Percentiles rank a stretch among this genome's conserved stretches.
phyloP scores from a whole-genome alignment of 1,284 basidiomycete genomes.

The Peniophora sp. region DNA sequence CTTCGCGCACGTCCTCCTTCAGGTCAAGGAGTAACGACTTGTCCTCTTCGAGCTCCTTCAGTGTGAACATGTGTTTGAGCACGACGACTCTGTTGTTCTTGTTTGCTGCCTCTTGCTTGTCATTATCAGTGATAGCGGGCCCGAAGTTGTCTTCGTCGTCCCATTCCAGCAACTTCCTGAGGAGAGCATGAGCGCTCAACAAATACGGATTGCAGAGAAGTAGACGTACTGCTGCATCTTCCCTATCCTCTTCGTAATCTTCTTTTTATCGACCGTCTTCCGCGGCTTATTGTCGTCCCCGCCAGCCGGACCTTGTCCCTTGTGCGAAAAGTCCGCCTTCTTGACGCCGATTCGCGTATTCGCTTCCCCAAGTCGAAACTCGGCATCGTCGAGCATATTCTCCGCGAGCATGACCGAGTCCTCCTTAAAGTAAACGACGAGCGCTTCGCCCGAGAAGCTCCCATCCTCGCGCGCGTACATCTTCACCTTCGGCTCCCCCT shows the following conservation, averaged over 20 bases:
- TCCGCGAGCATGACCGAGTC: conserved; percentile 87
- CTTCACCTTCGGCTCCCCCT: conserved; percentile 85
- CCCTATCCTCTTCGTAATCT: conserved; percentile 69
- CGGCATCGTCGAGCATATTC: conserved; percentile 87
- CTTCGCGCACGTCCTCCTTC: conserved; percentile 94
- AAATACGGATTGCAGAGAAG: neutral
- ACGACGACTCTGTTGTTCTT: conserved; percentile 79
- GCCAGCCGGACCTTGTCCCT: conserved; percentile 27
- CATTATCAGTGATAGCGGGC: conserved; percentile 50
- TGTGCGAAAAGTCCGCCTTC: conserved; percentile 80
- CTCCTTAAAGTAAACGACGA: conserved; percentile 97
- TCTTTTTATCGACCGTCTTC: conserved; percentile 75
- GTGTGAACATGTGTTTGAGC: conserved; percentile 91
- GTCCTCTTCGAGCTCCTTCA: conserved; percentile 84
- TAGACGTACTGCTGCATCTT: conserved; percentile 80
- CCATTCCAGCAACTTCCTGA: conserved; percentile 80
- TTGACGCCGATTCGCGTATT: conserved; percentile 74
- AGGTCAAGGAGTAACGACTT: conserved; percentile 83
- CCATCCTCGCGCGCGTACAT: conserved; percentile 88
- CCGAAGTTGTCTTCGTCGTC: conserved; percentile 81
- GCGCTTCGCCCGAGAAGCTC: conserved; percentile 90
- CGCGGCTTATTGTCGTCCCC: conserved; percentile 36
- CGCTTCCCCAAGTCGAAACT: conserved; percentile 77
- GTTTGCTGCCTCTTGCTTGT: conserved; percentile 35
- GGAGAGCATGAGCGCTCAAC: neutral